Conservation (phyloP, 108 stramenopile genomes). For the Nitzschia sp. region DNA sequence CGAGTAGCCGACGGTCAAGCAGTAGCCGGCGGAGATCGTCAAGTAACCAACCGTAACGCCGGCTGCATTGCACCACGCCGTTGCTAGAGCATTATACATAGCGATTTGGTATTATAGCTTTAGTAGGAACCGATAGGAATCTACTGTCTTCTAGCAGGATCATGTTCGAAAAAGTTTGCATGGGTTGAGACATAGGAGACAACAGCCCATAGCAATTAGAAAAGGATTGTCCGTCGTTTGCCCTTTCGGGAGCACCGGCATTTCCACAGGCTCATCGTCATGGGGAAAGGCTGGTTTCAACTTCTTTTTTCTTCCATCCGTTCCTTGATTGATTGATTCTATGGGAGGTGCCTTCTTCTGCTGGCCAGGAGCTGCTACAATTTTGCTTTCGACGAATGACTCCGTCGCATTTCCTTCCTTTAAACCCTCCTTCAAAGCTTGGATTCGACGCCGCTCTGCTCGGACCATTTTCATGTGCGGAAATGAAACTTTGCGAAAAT, state of each 20-base stretch:
- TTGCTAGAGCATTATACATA: no score
- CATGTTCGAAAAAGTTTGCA: background rate
- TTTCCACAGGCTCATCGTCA: background rate
- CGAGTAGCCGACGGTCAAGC: background rate
- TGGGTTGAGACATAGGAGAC: background rate
- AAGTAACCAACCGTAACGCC: background rate
- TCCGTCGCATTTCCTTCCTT: background rate
- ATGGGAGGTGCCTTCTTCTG: no score
- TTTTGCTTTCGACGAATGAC: background rate
- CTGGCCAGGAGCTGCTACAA: background rate
- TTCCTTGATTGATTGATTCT: no score
- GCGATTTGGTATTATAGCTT: no score
- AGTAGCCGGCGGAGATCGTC: background rate
- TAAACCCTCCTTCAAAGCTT: background rate
- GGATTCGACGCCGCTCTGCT: background rate
- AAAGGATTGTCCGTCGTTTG: background rate
- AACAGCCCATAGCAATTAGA: background rate
- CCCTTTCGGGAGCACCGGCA: background rate
- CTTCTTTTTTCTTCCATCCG: no score
- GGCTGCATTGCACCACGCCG: no score
- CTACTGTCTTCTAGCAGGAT: background rate
- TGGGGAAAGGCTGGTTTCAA: background rate
- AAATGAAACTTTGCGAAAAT: constrained; percentile 1
- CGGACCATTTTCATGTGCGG: constrained; percentile 19
- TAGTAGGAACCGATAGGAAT: background rate